Evolutionary conservation across 768 basidiomycete species (phyloP).

Genomic region (Rhizopogon sp.): DNA sequence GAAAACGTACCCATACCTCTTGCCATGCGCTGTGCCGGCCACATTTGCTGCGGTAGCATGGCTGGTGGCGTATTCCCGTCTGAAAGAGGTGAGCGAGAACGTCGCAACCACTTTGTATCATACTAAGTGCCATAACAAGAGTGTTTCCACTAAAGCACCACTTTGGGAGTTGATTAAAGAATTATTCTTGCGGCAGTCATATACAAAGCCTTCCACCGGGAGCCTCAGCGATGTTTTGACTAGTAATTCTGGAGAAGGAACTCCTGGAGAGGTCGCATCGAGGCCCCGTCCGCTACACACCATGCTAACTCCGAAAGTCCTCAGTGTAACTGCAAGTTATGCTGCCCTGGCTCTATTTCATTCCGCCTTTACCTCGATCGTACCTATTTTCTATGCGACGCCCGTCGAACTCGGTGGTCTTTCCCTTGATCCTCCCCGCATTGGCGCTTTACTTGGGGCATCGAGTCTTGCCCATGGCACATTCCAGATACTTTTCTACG

Average conservation of each 20-base stretch:
- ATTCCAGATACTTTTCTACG: slow-evolving; percentile 60
- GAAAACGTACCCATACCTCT: slow-evolving; percentile 66
- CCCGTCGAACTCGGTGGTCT: slow-evolving; percentile 27
- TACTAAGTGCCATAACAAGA: neutral
- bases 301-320: slow-evolving; percentile 48
- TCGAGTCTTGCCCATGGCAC: slow-evolving; percentile 30
- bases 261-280: neutral
- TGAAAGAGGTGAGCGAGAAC: slow-evolving; percentile 43
- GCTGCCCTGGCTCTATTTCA: slow-evolving; percentile 57
- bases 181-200: neutral
- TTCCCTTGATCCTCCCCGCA: slow-evolving; percentile 20
- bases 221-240: neutral
- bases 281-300: slow-evolving; percentile 41
- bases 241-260: neutral
- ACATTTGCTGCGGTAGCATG: slow-evolving; percentile 47
- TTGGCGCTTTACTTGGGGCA: slow-evolving; percentile 22
- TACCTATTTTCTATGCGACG: slow-evolving; percentile 28
- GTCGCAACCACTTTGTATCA: neutral
- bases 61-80: slow-evolving; percentile 42
- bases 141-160: neutral
- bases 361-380: slow-evolving; percentile 49
- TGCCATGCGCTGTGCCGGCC: slow-evolving; percentile 62
- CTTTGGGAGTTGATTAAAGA: neutral
- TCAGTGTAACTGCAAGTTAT: slow-evolving; percentile 59
- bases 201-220: neutral